Base-by-base conservation (phyloP, 2,329 filamentous ascomycete species). In the Ilyonectria robusta region DNA sequence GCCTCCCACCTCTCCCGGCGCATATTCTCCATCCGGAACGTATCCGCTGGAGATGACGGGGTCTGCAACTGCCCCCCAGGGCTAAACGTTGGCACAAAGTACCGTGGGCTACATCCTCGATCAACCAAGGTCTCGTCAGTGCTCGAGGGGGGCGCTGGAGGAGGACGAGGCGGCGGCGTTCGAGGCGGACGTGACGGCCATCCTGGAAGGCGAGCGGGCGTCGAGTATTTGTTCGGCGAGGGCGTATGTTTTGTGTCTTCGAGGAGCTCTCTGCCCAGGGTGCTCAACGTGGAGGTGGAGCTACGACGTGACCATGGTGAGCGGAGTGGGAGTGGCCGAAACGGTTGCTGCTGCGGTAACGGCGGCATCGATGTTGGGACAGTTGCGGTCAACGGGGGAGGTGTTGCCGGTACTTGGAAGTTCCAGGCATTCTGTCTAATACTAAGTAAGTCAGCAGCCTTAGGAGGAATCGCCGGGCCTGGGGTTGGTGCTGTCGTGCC, bases 211-310 rank as follows among this genome's bases (percentile, higher is more conserved):
- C n/a, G 40, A 33, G 53, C 21, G 35, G 50, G 13, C 7, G 48
- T 33, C 15, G 44, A 53, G 66, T 67, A 70, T 33, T 61, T 65
- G 21, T 51, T 23, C 33, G 68, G 56, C 5, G 62, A 11, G 2
- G 68, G 67, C 2, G 68, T 48, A 15, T 66, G 67, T 70, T 72
- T 72, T 35, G 72, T 73, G 54, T 76, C 74, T 9, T 29, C 44
- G 37, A 72, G 55, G 11, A 75, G 71, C 21, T 71, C 65, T 47
- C 59, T 68, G 37, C 70, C 70, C 9, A 76, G 64, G 4, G 71
- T 75, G 40, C 74, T 76, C 70, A 76, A 72, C 2, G 71, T 70
- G 17, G 65, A 67, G 29, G n/a, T 37, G 9, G 73, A 75, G 33
- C 17, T 6, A 3, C 48, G 9, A 23, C 50, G 55, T 1, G n/a